Conservation (phyloP, 2,329 filamentous ascomycete species). For the Sporothrix luriei region DNA sequence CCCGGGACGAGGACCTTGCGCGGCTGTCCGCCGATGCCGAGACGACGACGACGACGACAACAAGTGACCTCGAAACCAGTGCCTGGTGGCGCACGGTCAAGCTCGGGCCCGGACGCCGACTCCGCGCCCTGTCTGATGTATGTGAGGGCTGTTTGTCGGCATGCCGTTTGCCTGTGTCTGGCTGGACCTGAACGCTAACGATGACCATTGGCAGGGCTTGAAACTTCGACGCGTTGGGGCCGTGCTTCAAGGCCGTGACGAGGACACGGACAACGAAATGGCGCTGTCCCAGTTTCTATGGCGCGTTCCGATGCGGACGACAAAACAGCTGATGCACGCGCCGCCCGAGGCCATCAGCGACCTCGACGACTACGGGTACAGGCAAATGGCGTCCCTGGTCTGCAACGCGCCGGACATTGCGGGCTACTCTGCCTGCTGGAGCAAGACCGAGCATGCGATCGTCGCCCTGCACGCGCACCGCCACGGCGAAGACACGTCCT, state of each 20-base stretch:
- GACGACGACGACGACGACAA: not conserved
- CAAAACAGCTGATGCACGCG: too few relatives aligned
- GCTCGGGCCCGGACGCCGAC: not conserved
- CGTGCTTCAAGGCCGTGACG: not conserved
- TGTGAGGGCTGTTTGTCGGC: not conserved
- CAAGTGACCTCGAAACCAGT: not conserved
- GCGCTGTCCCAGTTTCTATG: not conserved
- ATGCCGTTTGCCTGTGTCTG: too few relatives aligned
- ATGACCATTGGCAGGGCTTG: slow-evolving; percentile 1
- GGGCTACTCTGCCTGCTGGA: slow-evolving; percentile 21
- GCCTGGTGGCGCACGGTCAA: not conserved
- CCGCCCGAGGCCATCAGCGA: too few relatives aligned
- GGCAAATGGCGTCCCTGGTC: slow-evolving; percentile 15
- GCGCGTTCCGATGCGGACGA: not conserved
- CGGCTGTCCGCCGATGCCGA: not conserved
- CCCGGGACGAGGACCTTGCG: not conserved
- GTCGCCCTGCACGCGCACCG: slow-evolving; percentile 8
- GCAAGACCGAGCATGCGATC: not conserved
- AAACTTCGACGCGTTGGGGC: not conserved
- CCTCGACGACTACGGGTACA: too few relatives aligned
- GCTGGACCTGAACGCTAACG: too few relatives aligned
- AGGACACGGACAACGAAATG: not conserved
- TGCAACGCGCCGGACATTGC: slow-evolving; percentile 22
- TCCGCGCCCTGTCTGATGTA: not conserved
- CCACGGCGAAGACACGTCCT: not conserved